Percentiles rank a stretch among this genome's conserved stretches.
Conservation (phyloP, 208 protist genomes). For the Wallacemonas collosoma region DNA sequence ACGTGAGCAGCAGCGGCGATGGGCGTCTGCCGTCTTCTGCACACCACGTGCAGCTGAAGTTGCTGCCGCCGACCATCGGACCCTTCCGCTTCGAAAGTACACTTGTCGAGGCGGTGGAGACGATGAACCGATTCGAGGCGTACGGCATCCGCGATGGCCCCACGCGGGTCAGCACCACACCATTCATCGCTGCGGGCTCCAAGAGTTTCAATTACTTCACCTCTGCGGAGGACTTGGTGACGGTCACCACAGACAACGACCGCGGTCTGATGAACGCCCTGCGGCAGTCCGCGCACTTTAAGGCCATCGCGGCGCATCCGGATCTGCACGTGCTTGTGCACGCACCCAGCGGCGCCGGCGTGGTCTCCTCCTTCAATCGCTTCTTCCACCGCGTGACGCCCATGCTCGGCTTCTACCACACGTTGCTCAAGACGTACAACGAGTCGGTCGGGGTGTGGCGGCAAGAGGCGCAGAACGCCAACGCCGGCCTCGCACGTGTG, state of each 20-base stretch:
- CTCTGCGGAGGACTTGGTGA: constrained; percentile 56
- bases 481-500: constrained; percentile 42
- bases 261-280: constrained; percentile 47
- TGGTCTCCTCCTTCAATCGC: constrained; percentile 78
- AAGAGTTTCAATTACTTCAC: constrained; percentile 75
- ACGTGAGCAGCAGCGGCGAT: constrained; percentile 27
- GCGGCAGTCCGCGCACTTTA: constrained; percentile 49
- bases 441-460: constrained; percentile 30
- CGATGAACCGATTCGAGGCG: constrained; percentile 55
- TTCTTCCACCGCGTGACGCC: constrained; percentile 79
- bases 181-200: constrained; percentile 67
- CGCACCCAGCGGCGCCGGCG: constrained; percentile 19
- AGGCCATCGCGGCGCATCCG: constrained; percentile 53
- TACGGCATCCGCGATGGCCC: constrained; percentile 79
- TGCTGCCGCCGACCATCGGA: constrained; percentile 68
- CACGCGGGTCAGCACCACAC: constrained; percentile 43
- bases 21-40: constrained; percentile 26
- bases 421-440: constrained; percentile 50
- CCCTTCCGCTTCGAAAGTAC: constrained; percentile 83
- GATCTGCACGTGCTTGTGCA: constrained; percentile 55
- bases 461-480: constrained; percentile 49
- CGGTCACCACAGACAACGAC: constrained; percentile 63
- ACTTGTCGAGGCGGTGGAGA: constrained; percentile 70
- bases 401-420: constrained; percentile 76
- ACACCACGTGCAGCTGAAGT: constrained; percentile 62